Percentiles rank a stretch among this genome's conserved stretches.
Conservation (phyloP, 2,329 filamentous ascomycete genomes). For the Acarospora socialis region DNA sequence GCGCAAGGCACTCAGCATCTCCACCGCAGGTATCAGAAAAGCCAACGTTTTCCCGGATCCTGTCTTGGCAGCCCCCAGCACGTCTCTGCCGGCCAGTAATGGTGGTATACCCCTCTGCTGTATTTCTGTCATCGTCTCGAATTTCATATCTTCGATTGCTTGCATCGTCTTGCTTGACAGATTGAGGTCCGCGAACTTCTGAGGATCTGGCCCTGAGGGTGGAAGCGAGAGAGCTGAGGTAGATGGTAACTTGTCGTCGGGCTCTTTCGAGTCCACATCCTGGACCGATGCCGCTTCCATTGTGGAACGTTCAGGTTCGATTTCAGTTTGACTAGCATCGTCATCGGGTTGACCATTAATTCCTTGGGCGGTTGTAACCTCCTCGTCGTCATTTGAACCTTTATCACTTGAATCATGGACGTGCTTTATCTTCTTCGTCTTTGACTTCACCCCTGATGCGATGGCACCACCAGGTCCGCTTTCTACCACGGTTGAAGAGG, state of each 20-base stretch:
- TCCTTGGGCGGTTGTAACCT: too few species aligned
- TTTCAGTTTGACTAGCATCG: constrained; percentile 17
- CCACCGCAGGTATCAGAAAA: constrained; percentile 85
- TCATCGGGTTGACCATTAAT: constrained; percentile 16
- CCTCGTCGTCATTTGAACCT: too few species aligned
- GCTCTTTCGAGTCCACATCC: constrained; percentile 25
- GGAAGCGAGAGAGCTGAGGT: constrained; percentile 39
- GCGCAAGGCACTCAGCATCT: constrained; percentile 76
- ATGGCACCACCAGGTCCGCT: constrained; percentile 11
- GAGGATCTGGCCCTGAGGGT: constrained; percentile 44
- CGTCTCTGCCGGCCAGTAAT: constrained; percentile 75
- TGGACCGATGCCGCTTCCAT: constrained; percentile 21
- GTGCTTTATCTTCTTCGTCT: constrained; percentile 34
- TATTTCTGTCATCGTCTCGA: constrained; percentile 91
- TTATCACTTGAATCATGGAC: too few species aligned
- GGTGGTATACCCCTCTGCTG: constrained; percentile 79
- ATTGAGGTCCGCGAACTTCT: constrained; percentile 66
- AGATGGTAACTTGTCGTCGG: constrained; percentile 33
- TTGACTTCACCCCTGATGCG: constrained; percentile 24
- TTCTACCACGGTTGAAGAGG: constrained; percentile 9
- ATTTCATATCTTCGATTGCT: constrained; percentile 82
- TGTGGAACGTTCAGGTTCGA: constrained; percentile 15
- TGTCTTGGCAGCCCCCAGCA: constrained; percentile 90
- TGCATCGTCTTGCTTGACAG: constrained; percentile 79
- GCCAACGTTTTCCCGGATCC: constrained; percentile 91